Conservation (phyloP, 495 filamentous ascomycete species). For the Aspergillus nidulans region DNA sequence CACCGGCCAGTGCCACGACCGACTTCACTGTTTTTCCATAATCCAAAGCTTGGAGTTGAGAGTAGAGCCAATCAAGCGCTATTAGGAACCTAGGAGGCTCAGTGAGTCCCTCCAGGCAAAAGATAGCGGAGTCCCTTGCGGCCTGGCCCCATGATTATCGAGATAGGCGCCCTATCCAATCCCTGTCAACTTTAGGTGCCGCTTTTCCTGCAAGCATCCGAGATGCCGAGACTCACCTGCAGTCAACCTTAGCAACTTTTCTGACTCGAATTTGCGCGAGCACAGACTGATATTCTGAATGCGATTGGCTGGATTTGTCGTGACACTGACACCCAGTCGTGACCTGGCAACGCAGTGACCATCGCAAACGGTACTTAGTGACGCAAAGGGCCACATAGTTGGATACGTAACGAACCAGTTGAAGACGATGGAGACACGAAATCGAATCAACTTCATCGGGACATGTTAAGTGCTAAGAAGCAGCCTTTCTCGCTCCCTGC, state of each 20-base stretch:
- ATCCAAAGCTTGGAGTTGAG: not conserved
- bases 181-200: conserved; percentile 4
- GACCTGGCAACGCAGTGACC: not conserved
- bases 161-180: conserved; percentile 13
- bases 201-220: not conserved
- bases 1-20: not conserved
- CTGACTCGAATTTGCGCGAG: not conserved
- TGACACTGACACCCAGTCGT: not conserved
- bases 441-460: no score
- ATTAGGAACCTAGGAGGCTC: not conserved
- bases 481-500: not conserved
- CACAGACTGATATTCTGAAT: not conserved
- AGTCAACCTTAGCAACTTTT: not conserved
- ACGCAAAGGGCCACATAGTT: not conserved
- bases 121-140: not conserved
- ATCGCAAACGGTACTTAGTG: not conserved
- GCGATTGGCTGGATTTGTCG: not conserved
- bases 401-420: no score
- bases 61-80: not conserved
- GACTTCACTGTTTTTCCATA: not conserved
- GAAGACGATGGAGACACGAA: no score
- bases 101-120: not conserved
- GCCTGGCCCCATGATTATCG: conserved; percentile 6
- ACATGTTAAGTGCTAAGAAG: not conserved
- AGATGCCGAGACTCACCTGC: conserved; percentile 1